Conservation (phyloP, 2,329 filamentous ascomycete species). For the Aspergillus eucalypticola region DNA sequence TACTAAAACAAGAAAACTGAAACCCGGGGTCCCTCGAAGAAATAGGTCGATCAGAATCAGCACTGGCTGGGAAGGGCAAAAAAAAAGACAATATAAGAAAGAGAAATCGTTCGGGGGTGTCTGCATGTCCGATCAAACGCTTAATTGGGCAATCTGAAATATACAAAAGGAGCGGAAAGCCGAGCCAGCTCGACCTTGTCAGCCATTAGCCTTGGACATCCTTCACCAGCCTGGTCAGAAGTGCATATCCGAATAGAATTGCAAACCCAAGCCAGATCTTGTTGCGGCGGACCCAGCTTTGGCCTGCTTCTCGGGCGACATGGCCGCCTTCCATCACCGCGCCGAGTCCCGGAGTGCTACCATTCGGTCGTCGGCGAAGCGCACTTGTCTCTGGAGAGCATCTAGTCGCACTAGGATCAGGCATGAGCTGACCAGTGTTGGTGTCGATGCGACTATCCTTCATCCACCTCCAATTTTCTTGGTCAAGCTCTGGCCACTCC, state of each 20-base stretch:
- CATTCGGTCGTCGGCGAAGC: constrained; percentile 63
- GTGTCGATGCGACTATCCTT: constrained; percentile 76
- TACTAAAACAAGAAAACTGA: not conserved
- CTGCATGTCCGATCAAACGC: not conserved
- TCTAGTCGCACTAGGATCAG: constrained; percentile 52
- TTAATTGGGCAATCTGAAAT: not conserved
- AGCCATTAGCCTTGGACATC: constrained; percentile 44
- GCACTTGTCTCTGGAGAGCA: constrained; percentile 65
- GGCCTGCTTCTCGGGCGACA: constrained; percentile 72
- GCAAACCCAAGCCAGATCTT: constrained; percentile 72
- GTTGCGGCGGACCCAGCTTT: constrained; percentile 79
- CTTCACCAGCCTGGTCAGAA: constrained; percentile 73
- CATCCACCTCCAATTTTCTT: constrained; percentile 92
- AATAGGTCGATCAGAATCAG: not conserved
- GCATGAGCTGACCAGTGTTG: constrained; percentile 68
- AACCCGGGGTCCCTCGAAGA: not conserved
- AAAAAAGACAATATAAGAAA: no score
- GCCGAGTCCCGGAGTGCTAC: constrained; percentile 56
- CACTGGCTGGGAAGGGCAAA: not conserved
- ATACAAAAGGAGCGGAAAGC: not conserved
- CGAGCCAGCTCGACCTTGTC: constrained; percentile 11
- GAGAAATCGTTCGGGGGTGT: not conserved
- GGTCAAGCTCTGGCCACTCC: constrained; percentile 88
- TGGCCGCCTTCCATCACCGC: constrained; percentile 76
- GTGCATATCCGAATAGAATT: constrained; percentile 76